These are phyloP conservation scores for Penicillium riverlandense DNA, from an alignment of 495 filamentous ascomycete species.

Conservation along the genomic window DNA sequence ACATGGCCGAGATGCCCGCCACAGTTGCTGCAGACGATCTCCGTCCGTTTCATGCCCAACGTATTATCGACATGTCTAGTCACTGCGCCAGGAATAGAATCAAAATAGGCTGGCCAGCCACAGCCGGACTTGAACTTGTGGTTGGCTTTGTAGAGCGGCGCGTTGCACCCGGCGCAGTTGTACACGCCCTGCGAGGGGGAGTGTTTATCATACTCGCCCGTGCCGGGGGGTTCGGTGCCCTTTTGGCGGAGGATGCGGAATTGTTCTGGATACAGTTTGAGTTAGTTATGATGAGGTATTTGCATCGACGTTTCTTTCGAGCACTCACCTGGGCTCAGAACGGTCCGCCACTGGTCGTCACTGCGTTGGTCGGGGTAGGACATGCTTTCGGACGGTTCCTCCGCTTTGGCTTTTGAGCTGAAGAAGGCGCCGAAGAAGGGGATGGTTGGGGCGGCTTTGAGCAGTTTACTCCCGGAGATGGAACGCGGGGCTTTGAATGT, in stretches of 20 bases:
- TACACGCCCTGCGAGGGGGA: constrained; percentile 67
- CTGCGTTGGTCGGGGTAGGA: constrained; percentile 74
- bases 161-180: constrained; percentile 75
- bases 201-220: constrained; percentile 84
- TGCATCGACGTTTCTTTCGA: not conserved
- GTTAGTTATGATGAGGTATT: constrained; percentile 3
- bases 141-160: constrained; percentile 80
- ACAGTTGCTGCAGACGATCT: constrained; percentile 91
- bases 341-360: constrained; percentile 79
- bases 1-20: constrained; percentile 96
- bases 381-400: constrained; percentile 48
- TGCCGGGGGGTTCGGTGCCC: constrained; percentile 75
- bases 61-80: constrained; percentile 66
- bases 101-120: constrained; percentile 97
- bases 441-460: constrained; percentile 59
- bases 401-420: constrained; percentile 43
- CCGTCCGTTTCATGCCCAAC: constrained; percentile 78
- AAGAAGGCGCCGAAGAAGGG: constrained; percentile 80
- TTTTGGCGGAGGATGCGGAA: constrained; percentile 88
- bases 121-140: constrained; percentile 96
- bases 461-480: constrained; percentile 25
- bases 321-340: constrained; percentile 63
- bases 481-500: constrained; percentile 21
- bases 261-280: constrained; percentile 56
- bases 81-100: constrained; percentile 85